A percentile compares a stretch with the other conserved stretches of the same genome.
These are phyloP conservation scores for Aureobasidium lini DNA, from an alignment of 2,329 filamentous ascomycete genomes.

Conservation along the genomic window DNA sequence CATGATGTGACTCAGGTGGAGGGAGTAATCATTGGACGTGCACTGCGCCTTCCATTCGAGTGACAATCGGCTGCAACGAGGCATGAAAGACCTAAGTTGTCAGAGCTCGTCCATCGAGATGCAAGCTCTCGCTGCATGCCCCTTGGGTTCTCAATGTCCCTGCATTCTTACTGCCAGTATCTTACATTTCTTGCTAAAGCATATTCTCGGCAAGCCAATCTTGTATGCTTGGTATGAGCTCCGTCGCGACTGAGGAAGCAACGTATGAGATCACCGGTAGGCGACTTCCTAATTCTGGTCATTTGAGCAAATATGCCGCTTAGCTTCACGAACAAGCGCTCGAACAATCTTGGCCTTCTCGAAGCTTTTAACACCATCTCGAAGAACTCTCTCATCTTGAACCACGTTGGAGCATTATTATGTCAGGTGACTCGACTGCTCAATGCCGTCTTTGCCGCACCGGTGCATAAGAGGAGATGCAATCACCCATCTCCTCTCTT, in stretches of 20 bases:
- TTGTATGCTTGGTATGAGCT: background rate
- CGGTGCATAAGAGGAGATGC: background rate
- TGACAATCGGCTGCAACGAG: too few species aligned
- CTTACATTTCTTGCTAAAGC: too few species aligned
- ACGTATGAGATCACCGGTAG: background rate
- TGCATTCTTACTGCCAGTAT: too few species aligned
- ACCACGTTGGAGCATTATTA: background rate
- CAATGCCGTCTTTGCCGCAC: background rate
- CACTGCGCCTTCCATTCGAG: too few species aligned
- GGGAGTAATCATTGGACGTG: too few species aligned
- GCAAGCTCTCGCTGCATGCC: too few species aligned
- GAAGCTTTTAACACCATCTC: background rate
- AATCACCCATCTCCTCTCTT: background rate
- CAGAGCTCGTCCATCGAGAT: too few species aligned
- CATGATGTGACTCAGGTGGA: too few species aligned
- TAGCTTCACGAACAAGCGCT: background rate
- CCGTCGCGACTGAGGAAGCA: background rate
- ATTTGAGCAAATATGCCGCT: background rate
- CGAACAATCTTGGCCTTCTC: background rate
- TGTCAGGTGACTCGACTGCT: too few species aligned
- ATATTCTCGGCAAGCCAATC: too few species aligned
- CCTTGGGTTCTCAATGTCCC: too few species aligned
- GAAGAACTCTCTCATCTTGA: background rate
- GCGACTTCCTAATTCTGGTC: background rate
- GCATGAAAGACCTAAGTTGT: too few species aligned